phyloP scores from a whole-genome alignment of 768 basidiomycete genomes.

The Leccinum broughii region DNA sequence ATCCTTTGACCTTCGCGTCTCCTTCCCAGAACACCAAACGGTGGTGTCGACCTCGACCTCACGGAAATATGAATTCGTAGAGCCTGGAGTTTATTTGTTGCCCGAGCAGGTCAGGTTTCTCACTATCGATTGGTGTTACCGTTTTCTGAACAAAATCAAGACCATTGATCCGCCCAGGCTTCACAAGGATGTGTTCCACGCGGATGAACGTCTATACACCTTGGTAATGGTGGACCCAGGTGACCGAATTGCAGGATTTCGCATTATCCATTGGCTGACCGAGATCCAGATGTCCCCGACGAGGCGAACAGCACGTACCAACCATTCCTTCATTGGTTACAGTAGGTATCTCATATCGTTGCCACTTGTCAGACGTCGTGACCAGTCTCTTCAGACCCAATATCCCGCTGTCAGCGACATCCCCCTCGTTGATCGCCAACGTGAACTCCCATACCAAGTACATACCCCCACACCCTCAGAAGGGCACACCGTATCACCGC shows the following conservation, averaged over 20 bases:
- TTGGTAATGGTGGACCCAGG: conserved; percentile 88
- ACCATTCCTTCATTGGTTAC: conserved; percentile 82
- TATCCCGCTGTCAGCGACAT: conserved; percentile 68
- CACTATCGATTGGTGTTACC: background rate
- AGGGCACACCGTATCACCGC: conserved; percentile 88
- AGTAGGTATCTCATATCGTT: conserved; percentile 46
- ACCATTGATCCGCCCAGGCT: conserved; percentile 66
- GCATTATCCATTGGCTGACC: conserved; percentile 9
- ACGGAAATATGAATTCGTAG: conserved; percentile 44
- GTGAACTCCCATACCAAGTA: conserved; percentile 67
- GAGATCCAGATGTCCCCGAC: conserved; percentile 76
- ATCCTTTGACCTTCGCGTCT: conserved; percentile 70
- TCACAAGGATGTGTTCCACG: conserved; percentile 77
- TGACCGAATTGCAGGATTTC: conserved; percentile 37
- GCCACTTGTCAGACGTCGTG: background rate
- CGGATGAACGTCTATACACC: conserved; percentile 80
- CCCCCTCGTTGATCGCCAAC: conserved; percentile 39
- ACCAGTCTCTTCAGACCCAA: conserved; percentile 59
- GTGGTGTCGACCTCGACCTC: conserved; percentile 20
- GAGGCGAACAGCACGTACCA: conserved; percentile 61
- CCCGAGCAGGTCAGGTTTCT: conserved; percentile 62
- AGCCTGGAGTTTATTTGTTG: conserved; percentile 67
- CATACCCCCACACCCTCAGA: conserved; percentile 89
- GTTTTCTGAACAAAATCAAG: conserved; percentile 35
- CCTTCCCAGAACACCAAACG: conserved; percentile 42